Conservation (phyloP, 169 alveolate species). For the Eimeria praecox region DNA sequence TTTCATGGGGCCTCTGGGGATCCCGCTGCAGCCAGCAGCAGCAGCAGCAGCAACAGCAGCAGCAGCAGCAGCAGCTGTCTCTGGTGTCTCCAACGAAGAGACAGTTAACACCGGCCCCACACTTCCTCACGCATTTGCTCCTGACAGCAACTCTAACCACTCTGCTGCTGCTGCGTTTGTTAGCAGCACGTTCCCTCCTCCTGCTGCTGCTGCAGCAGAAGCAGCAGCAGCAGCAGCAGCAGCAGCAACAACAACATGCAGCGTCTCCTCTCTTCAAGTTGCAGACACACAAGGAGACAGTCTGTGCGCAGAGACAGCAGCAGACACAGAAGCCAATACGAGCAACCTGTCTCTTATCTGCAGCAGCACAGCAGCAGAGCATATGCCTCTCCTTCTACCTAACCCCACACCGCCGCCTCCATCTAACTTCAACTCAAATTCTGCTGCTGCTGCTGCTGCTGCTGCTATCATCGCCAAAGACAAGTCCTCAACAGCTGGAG, state of each 20-base stretch:
- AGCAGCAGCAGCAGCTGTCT: neutral
- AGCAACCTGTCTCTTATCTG: conserved; percentile 3
- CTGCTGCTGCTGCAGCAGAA: neutral
- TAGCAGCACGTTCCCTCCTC: neutral
- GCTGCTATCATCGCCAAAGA: neutral
- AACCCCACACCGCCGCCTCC: neutral
- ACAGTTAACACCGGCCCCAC: neutral
- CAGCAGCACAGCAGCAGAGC: conserved; percentile 1
- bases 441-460: neutral
- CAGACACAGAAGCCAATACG: neutral
- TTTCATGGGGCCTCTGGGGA: neutral
- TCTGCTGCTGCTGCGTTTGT: neutral
- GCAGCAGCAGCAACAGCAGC: conserved; percentile 20
- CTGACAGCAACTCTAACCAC: neutral
- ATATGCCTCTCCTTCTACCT: neutral
- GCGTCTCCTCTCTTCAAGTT: neutral
- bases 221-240: conserved; percentile 20
- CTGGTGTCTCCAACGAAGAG: neutral
- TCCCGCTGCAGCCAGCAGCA: neutral
- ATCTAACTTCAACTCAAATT: neutral
- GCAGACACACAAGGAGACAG: neutral
- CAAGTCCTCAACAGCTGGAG: neutral
- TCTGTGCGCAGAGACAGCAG: neutral
- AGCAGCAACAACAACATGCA: neutral
- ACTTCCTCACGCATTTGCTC: neutral